phyloP scores from a whole-genome alignment of 768 basidiomycete genomes.

The Tylopilus sp. region DNA sequence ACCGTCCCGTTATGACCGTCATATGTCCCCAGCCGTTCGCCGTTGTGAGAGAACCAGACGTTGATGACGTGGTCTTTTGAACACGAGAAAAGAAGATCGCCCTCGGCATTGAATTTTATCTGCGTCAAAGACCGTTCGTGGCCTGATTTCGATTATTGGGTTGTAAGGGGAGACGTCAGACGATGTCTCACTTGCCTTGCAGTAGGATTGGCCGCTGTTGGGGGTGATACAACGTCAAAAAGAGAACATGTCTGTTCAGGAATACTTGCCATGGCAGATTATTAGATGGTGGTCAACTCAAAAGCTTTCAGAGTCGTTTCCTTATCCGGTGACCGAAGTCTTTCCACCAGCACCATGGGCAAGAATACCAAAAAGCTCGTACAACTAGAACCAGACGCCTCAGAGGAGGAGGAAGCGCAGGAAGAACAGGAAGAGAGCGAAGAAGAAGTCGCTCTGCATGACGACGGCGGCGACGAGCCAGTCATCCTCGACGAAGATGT shows the following conservation, averaged over 20 bases:
- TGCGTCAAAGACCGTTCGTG: conserved; percentile 97
- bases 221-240: not conserved
- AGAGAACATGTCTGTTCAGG: not conserved
- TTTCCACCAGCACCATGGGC: conserved; percentile 9
- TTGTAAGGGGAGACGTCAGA: conserved; percentile 2
- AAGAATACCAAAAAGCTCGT: conserved; percentile 6
- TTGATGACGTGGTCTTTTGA: conserved; percentile 96
- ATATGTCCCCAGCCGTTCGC: conserved; percentile 95
- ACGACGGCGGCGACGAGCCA: conserved; percentile 72
- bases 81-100: conserved; percentile 92
- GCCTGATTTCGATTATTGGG: conserved; percentile 49
- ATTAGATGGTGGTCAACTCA: conserved; percentile 5
- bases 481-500: conserved; percentile 70
- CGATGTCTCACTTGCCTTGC: conserved; percentile 44
- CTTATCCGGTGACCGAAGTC: conserved; percentile 17
- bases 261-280: conserved; percentile 16
- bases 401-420: conserved; percentile 2
- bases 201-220: conserved; percentile 68
- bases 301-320: conserved; percentile 20
- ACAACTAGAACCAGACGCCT: conserved; percentile 8
- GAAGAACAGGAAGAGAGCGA: conserved; percentile 31
- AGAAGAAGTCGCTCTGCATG: conserved; percentile 60
- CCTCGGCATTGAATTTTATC: conserved; percentile 96
- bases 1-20: conserved; percentile 94
- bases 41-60: conserved; percentile 97